Evolutionary conservation across 805 yeast genomes (phyloP).

Genomic region (Hanseniaspora osmophila): DNA sequence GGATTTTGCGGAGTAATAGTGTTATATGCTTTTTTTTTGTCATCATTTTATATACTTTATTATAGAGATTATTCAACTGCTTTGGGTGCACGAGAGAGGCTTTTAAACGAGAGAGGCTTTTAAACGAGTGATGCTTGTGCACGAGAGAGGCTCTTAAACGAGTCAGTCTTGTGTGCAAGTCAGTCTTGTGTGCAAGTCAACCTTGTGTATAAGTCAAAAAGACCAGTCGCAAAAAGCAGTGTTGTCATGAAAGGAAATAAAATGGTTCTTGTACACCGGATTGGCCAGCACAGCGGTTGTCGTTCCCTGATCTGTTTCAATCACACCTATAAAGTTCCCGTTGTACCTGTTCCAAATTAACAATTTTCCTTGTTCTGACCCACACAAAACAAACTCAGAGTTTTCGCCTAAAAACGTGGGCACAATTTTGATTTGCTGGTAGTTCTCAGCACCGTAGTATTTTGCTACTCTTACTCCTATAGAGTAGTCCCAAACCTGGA

Average conservation of each 20-base stretch:
- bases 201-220: too few species aligned
- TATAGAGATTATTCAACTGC: too few species aligned
- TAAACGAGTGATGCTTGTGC: too few species aligned
- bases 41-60: too few species aligned
- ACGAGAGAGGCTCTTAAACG: too few species aligned
- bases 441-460: constrained; percentile 53
- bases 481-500: constrained; percentile 69
- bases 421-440: constrained; percentile 53
- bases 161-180: too few species aligned
- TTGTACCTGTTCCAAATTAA: constrained; percentile 67
- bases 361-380: constrained; percentile 68
- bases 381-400: constrained; percentile 62
- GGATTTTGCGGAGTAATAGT: not conserved
- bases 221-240: not conserved
- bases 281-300: not conserved
- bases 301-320: constrained; percentile 3
- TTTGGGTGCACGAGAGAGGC: too few species aligned
- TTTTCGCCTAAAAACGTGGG: constrained; percentile 61
- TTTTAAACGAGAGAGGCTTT: too few species aligned
- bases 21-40: too few species aligned
- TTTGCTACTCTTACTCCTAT: constrained; percentile 44
- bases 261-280: not conserved
- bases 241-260: not conserved
- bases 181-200: too few species aligned
- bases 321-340: constrained; percentile 43